phyloP scores from a whole-genome alignment of 176 grass and related monocot genomes.

The Hsuehochloa calcarea region DNA sequence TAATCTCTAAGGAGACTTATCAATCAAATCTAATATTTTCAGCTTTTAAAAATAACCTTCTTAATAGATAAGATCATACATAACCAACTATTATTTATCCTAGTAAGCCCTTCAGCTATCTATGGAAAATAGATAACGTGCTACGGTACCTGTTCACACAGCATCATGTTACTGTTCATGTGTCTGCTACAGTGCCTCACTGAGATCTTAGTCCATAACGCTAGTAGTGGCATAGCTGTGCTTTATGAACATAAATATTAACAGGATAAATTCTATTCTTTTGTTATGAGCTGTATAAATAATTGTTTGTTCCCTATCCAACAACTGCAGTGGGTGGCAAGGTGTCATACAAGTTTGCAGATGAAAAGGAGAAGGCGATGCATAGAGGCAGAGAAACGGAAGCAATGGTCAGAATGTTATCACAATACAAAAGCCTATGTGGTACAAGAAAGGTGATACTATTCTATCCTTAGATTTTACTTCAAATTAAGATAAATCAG shows the following conservation, averaged over 20 bases:
- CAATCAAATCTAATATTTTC: too few relatives aligned
- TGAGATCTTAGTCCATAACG: too few relatives aligned
- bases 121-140: too few relatives aligned
- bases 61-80: too few relatives aligned
- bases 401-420: constrained; percentile 46
- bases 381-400: constrained; percentile 51
- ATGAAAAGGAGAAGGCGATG: constrained; percentile 55
- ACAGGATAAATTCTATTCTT: background rate
- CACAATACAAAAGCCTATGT: constrained; percentile 35
- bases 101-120: too few relatives aligned
- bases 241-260: background rate
- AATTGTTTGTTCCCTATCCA: background rate
- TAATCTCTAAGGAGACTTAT: too few relatives aligned
- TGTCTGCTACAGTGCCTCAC: too few relatives aligned
- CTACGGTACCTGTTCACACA: too few relatives aligned
- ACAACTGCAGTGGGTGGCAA: constrained; percentile 49
- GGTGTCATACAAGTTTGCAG: constrained; percentile 43
- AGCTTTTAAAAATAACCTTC: too few relatives aligned
- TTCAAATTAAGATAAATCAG: background rate
- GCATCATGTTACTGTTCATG: too few relatives aligned
- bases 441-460: constrained; percentile 44
- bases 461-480: background rate
- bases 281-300: background rate
- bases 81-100: too few relatives aligned
- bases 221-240: background rate